phyloP scores from a whole-genome alignment of 108 stramenopile genomes.

The Skeletonema tropicum region DNA sequence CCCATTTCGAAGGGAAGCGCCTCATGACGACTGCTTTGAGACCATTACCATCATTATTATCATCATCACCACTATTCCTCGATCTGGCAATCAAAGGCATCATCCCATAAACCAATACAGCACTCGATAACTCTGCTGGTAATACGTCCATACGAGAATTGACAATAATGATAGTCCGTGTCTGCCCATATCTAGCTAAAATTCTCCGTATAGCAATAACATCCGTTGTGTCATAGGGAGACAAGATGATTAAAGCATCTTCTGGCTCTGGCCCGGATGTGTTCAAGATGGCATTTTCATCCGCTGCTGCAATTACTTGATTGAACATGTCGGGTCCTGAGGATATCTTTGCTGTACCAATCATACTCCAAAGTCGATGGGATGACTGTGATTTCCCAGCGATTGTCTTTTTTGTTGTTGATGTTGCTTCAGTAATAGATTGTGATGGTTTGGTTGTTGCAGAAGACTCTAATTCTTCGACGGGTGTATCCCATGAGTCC shows the following conservation, averaged over 20 bases:
- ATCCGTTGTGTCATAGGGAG: constrained; percentile 40
- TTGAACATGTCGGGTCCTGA: constrained; percentile 50
- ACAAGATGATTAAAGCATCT: constrained; percentile 45
- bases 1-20: constrained; percentile 43
- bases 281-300: constrained; percentile 32
- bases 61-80: not conserved
- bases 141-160: constrained; percentile 20
- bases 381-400: constrained; percentile 10
- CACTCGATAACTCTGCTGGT: constrained; percentile 27
- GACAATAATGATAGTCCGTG: constrained; percentile 25
- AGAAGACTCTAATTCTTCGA: not conserved
- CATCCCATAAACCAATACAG: constrained; percentile 27
- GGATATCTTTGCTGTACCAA: constrained; percentile 27
- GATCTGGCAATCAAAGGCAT: constrained; percentile 28
- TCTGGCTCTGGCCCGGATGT: constrained; percentile 9
- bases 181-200: constrained; percentile 38
- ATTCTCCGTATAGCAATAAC: constrained; percentile 44
- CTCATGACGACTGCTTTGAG: constrained; percentile 51
- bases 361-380: constrained; percentile 53
- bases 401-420: not conserved
- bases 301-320: constrained; percentile 40
- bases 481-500: constrained; percentile 35
- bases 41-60: constrained; percentile 6
- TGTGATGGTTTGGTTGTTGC: constrained; percentile 2
- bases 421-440: not conserved